Percentiles rank a stretch among this genome's conserved stretches.
phyloP scores from a whole-genome alignment of 1,284 basidiomycete genomes.

The Tylopilus sp. region DNA sequence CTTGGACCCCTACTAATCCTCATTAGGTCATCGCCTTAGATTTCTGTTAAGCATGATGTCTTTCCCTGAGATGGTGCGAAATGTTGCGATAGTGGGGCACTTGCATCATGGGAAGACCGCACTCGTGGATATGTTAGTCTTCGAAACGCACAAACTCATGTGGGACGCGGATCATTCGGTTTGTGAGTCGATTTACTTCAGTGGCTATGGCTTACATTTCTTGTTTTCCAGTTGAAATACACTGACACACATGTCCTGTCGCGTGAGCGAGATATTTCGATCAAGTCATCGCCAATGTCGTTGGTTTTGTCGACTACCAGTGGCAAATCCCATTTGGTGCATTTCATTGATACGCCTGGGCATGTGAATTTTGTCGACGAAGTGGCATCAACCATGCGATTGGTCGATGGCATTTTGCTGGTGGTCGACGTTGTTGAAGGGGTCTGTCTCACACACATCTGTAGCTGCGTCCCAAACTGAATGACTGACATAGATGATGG shows the following conservation, averaged over 20 bases:
- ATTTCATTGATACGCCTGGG: conserved; percentile 96
- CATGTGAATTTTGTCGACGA: conserved; percentile 99
- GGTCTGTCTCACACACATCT: conserved; percentile 44
- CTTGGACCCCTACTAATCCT: conserved; percentile 4
- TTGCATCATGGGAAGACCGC: conserved; percentile 98
- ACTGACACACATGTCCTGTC: conserved; percentile 94
- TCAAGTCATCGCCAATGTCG: conserved; percentile 97
- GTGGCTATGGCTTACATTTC: conserved; percentile 18
- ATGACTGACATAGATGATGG: conserved; percentile 66
- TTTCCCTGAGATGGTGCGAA: conserved; percentile 93
- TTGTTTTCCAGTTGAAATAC: conserved; percentile 66
- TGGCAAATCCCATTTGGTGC: conserved; percentile 91
- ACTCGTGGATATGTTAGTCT: conserved; percentile 93
- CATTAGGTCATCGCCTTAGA: conserved; percentile 39
- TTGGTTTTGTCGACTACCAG: conserved; percentile 83
- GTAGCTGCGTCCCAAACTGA: conserved; percentile 8
- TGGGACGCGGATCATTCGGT: conserved; percentile 91
- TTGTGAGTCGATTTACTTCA: conserved; percentile 32
- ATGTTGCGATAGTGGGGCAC: conserved; percentile 93
- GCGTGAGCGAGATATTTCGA: conserved; percentile 85
- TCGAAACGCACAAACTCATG: conserved; percentile 92
- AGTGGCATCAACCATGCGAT: conserved; percentile 81
- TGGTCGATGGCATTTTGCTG: conserved; percentile 91
- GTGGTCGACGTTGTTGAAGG: conserved; percentile 97
- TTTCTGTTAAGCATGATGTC: conserved; percentile 91